phyloP scores from a whole-genome alignment of 2,329 filamentous ascomycete genomes.

The Plenodomus lindquistii region DNA sequence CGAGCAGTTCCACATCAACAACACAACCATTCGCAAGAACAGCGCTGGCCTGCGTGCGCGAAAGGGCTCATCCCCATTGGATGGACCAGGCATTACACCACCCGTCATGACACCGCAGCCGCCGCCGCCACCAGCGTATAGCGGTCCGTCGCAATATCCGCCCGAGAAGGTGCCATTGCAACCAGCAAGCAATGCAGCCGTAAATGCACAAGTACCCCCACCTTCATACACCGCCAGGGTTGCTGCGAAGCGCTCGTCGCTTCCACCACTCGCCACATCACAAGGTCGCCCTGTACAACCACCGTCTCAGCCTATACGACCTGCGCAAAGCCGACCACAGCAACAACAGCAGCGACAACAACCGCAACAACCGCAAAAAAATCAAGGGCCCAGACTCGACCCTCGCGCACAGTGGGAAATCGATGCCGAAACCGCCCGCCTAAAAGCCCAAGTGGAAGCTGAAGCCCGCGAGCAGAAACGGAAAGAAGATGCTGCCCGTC shows the following conservation, averaged over 20 bases:
- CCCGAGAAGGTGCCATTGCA: slow-evolving; percentile 23
- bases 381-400: slow-evolving; percentile 43
- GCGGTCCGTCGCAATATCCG: slow-evolving; percentile 24
- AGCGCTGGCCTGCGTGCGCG: slow-evolving; percentile 39
- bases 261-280: slow-evolving; percentile 34
- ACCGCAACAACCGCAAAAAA: slow-evolving; percentile 10
- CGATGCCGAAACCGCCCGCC: slow-evolving; percentile 54
- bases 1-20: slow-evolving; percentile 77
- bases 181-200: slow-evolving; percentile 16
- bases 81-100: slow-evolving; percentile 29
- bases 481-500: slow-evolving; percentile 48
- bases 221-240: slow-evolving; percentile 17
- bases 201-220: slow-evolving; percentile 19
- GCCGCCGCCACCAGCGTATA: slow-evolving; percentile 29
- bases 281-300: slow-evolving; percentile 18
- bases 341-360: slow-evolving; percentile 3
- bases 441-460: slow-evolving; percentile 49
- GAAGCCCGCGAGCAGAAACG: slow-evolving; percentile 55
- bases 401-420: slow-evolving; percentile 58
- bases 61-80: slow-evolving; percentile 41
- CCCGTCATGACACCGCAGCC: slow-evolving; percentile 40
- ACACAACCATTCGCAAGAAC: slow-evolving; percentile 46
- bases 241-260: slow-evolving; percentile 31
- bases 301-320: background rate
- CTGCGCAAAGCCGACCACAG: background rate